phyloP scores from a whole-genome alignment of 2,329 filamentous ascomycete genomes.

The Byssoonygena ceratinophila region DNA sequence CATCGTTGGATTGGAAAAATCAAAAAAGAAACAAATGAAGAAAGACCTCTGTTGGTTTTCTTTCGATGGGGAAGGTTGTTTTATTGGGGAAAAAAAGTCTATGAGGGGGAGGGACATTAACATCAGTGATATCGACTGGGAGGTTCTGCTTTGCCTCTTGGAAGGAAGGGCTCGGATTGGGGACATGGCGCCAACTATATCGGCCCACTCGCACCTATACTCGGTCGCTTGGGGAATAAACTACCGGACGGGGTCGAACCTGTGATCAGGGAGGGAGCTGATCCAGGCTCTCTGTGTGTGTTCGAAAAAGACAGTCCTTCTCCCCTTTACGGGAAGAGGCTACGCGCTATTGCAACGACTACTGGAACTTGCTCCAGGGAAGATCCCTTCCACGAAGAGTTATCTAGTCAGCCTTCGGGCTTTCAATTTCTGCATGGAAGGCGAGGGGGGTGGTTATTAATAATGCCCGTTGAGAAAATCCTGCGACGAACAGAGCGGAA shows the following conservation, averaged over 20 bases:
- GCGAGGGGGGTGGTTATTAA: constrained; percentile 13
- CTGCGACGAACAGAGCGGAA: not conserved
- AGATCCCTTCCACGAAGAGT: not conserved
- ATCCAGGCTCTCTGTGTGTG: constrained; percentile 8
- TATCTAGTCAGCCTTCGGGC: not conserved
- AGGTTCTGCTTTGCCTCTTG: constrained; percentile 11
- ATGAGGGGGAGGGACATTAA: constrained; percentile 5
- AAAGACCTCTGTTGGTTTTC: not conserved
- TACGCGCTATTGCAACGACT: too few relatives aligned
- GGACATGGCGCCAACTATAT: constrained; percentile 14
- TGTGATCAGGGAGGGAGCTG: not conserved
- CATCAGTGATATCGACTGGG: constrained; percentile 14
- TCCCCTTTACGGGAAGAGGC: not conserved
- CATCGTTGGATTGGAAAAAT: too few relatives aligned
- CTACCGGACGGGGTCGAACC: not conserved
- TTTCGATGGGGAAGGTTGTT: constrained; percentile 4
- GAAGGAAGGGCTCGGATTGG: constrained; percentile 11
- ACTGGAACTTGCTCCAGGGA: not conserved
- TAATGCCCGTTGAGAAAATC: constrained; percentile 11
- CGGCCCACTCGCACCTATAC: constrained; percentile 15
- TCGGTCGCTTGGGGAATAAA: constrained; percentile 4
- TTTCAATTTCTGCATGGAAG: constrained; percentile 11
- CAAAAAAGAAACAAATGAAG: too few relatives aligned
- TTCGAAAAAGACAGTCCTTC: too few relatives aligned
- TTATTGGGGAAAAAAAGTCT: constrained; percentile 3